These are phyloP conservation scores for Melastoma malabathricum DNA, from an alignment of 345 rosid genomes.

Conservation along the genomic window DNA sequence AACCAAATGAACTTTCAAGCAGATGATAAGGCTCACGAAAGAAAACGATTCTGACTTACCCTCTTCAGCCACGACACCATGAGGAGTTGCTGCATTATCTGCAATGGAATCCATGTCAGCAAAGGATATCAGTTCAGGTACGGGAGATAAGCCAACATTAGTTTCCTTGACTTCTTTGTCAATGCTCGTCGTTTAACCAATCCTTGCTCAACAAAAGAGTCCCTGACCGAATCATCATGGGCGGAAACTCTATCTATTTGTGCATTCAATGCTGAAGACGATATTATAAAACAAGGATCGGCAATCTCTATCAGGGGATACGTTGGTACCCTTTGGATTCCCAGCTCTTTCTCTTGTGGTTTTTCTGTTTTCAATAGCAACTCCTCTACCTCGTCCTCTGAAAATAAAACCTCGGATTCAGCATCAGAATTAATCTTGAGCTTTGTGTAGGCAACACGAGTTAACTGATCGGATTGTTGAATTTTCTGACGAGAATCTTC, in stretches of 20 bases:
- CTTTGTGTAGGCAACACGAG: conserved; percentile 58
- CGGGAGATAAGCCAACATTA: conserved; percentile 11
- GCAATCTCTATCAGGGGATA: conserved; percentile 19
- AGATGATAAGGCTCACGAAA: not conserved
- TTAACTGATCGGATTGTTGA: conserved; percentile 22
- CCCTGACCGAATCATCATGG: conserved; percentile 4
- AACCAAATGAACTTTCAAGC: not conserved
- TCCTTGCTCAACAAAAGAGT: conserved; percentile 13
- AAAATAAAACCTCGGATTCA: conserved; percentile 31
- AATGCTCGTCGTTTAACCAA: conserved; percentile 28
- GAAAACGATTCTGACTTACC: conserved; percentile 31
- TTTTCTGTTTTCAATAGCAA: too few species aligned
- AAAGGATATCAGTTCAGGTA: conserved; percentile 27
- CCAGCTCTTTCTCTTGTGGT: too few species aligned
- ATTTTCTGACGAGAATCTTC: conserved; percentile 17
- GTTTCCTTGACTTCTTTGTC: conserved; percentile 5
- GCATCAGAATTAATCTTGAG: conserved; percentile 54
- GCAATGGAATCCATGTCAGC: conserved; percentile 19
- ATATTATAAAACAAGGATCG: not conserved
- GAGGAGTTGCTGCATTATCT: conserved; percentile 10
- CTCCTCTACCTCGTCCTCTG: conserved; percentile 15
- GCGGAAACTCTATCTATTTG: conserved; percentile 11
- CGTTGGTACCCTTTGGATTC: conserved; percentile 13
- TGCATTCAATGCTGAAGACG: conserved; percentile 14
- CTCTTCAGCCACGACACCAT: conserved; percentile 16